Conservation (phyloP, 192 early-diverging fungal species). For the Linnemannia schmuckeri region DNA sequence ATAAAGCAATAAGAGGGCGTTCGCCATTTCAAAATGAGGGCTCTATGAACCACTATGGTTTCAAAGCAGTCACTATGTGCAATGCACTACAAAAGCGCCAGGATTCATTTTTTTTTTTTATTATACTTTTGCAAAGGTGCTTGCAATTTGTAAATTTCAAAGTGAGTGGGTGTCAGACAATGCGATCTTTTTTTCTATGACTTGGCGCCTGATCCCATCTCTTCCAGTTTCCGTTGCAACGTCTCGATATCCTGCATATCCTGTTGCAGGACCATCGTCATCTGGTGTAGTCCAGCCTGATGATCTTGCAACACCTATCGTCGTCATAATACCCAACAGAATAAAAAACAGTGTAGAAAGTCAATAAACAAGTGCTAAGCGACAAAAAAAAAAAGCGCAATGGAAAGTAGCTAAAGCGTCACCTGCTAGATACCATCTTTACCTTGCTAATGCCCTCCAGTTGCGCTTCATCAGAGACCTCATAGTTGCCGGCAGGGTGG, state of each 20-base stretch:
- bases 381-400: not conserved
- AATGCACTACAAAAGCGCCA: not conserved
- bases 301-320: constrained; percentile 65
- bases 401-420: not conserved
- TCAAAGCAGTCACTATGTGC: not conserved
- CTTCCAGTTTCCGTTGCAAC: constrained; percentile 55
- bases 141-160: not conserved
- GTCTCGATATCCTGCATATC: constrained; percentile 66
- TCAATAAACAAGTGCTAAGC: constrained; percentile 2
- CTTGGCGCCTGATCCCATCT: constrained; percentile 30
- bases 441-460: constrained; percentile 71
- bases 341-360: not conserved
- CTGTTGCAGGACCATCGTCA: constrained; percentile 76
- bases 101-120: not conserved
- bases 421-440: not conserved
- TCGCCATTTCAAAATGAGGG: too few relatives aligned
- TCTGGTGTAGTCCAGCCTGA: constrained; percentile 75
- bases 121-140: not conserved
- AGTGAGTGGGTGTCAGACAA: not conserved
- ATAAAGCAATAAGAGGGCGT: not conserved
- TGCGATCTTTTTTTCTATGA: constrained; percentile 5
- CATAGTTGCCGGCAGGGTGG: constrained; percentile 57
- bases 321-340: too few relatives aligned
- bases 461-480: constrained; percentile 68
- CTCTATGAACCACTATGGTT: not conserved